phyloP scores from a whole-genome alignment of 2,329 filamentous ascomycete species.

The Penicillium sp. region DNA sequence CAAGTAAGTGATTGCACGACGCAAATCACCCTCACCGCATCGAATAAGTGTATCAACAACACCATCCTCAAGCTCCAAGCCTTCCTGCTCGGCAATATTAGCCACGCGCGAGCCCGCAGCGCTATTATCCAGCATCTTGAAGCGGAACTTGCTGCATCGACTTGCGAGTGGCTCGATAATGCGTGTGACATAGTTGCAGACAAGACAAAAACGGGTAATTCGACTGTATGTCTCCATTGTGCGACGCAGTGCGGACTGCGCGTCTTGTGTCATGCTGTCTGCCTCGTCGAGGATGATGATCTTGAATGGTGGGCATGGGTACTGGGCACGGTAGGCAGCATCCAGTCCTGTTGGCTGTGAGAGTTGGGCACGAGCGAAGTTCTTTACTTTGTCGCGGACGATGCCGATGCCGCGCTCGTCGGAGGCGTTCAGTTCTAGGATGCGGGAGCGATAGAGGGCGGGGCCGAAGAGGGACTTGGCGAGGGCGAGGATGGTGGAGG shows the following conservation, averaged over 20 bases:
- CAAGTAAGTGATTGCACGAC: conserved; percentile 94
- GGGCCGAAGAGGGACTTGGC: conserved; percentile 97
- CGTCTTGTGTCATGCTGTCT: conserved; percentile 98
- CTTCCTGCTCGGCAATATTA: conserved; percentile 79
- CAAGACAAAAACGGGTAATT: conserved; percentile 94
- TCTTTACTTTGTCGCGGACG: conserved; percentile 96
- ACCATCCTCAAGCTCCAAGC: conserved; percentile 72
- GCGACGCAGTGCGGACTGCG: conserved; percentile 84
- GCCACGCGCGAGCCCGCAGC: conserved; percentile 78
- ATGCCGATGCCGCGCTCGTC: conserved; percentile 98
- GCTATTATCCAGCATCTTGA: conserved; percentile 89
- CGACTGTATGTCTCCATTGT: conserved; percentile 99
- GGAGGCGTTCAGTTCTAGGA: conserved; percentile 98
- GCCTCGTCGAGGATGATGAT: conserved; percentile 98
- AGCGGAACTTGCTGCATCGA: conserved; percentile 94
- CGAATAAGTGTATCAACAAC: conserved; percentile 81
- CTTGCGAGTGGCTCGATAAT: conserved; percentile 96
- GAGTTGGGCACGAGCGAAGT: conserved; percentile 94
- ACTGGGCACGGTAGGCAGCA: conserved; percentile 65
- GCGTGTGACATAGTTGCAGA: conserved; percentile 97
- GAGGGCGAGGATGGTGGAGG: conserved; percentile 92
- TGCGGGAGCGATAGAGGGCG: conserved; percentile 85
- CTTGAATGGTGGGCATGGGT: conserved; percentile 97
- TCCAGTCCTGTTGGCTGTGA: conserved; percentile 72
- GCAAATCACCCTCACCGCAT: conserved; percentile 89